Conservation (phyloP, 257 asterid genomes). For the Verbena officinalis region DNA sequence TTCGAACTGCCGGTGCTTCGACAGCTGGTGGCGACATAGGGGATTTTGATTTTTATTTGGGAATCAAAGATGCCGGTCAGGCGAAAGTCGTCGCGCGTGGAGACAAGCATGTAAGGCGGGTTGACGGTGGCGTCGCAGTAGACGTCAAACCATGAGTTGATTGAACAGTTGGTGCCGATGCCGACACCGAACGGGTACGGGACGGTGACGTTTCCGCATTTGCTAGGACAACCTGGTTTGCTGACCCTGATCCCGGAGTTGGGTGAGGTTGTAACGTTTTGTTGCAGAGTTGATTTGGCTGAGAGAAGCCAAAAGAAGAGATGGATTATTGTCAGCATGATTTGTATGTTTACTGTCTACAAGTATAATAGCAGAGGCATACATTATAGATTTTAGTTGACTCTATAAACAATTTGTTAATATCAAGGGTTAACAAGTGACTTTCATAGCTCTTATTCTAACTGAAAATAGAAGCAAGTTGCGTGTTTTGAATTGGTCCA, state of each 20-base stretch:
- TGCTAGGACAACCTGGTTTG: conserved; percentile 29
- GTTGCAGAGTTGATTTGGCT: conserved; percentile 4
- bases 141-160: no score
- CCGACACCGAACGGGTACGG: no score
- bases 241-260: conserved; percentile 10
- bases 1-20: neutral
- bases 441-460: neutral
- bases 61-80: neutral
- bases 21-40: conserved; percentile 30
- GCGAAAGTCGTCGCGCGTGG: conserved; percentile 5
- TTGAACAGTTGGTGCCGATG: neutral
- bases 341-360: no score
- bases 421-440: no score
- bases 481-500: neutral
- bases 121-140: no score
- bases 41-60: conserved; percentile 18
- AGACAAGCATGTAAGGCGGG: conserved; percentile 17
- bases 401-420: neutral
- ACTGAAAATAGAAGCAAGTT: neutral
- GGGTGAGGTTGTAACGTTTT: conserved; percentile 3
- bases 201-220: neutral
- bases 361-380: neutral
- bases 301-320: conserved; percentile 21
- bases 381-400: neutral
- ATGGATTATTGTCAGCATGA: conserved; percentile 12